phyloP scores from a whole-genome alignment of 1,139 yeast species.

The Yamadazyma triangularis region DNA sequence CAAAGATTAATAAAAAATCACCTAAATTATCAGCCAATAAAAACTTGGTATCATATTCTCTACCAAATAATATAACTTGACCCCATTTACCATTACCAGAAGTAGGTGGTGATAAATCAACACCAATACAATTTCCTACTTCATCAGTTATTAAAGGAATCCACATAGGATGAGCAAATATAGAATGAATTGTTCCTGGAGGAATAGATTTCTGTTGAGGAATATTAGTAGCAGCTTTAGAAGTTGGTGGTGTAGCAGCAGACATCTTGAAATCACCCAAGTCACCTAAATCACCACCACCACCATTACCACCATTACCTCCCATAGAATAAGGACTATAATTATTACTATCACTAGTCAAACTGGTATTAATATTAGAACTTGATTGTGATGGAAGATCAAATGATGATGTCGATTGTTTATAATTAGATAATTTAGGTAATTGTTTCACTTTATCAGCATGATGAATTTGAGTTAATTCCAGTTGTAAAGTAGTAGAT shows the following conservation, averaged over 20 bases:
- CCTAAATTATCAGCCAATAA: conserved; percentile 83
- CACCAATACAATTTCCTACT: conserved; percentile 85
- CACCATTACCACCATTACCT: too few species aligned
- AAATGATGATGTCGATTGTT: too few species aligned
- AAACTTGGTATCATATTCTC: conserved; percentile 83
- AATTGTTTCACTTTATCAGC: conserved; percentile 18
- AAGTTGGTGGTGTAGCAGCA: not conserved
- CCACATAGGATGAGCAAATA: conserved; percentile 87
- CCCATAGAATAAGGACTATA: not conserved
- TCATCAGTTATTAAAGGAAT: conserved; percentile 84
- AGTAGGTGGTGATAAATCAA: conserved; percentile 83
- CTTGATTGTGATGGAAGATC: too few species aligned
- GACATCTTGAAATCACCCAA: too few species aligned
- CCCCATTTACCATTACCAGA: conserved; percentile 61
- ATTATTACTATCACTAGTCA: too few species aligned
- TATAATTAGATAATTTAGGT: conserved; percentile 19
- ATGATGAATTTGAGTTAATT: conserved; percentile 19
- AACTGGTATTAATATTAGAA: too few species aligned
- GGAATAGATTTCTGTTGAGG: conserved; percentile 76
- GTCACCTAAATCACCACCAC: too few species aligned
- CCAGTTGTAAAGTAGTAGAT: conserved; percentile 40
- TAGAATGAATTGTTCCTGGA: conserved; percentile 61
- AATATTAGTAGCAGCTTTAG: conserved; percentile 12
- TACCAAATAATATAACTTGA: conserved; percentile 82
- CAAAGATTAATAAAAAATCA: conserved; percentile 72